Evolutionary conservation across 108 stramenopile genomes (phyloP).

Genomic region (Cylindrotheca fusiformis): DNA sequence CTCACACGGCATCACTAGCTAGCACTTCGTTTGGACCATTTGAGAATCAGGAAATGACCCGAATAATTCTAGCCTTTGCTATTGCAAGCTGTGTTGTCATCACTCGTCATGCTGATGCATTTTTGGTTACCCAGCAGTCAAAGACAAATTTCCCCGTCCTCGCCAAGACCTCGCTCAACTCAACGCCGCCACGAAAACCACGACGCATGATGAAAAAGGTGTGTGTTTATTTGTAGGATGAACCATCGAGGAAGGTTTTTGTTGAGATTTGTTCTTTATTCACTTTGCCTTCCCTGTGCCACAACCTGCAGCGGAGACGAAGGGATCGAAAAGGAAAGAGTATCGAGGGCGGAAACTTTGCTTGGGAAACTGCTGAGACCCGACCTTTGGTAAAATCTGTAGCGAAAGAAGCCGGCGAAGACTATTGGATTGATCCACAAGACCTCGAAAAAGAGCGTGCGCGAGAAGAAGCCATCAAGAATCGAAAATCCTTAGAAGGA

Average conservation of each 20-base stretch:
- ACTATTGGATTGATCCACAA: constrained; percentile 84
- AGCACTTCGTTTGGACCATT: too few species aligned
- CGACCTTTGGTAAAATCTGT: constrained; percentile 57
- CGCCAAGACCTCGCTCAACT: neutral
- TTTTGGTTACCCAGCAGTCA: too few species aligned
- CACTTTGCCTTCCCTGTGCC: constrained; percentile 1
- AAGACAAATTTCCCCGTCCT: neutral
- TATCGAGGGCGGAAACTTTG: constrained; percentile 19
- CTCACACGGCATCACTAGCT: too few species aligned
- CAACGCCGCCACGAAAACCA: constrained; percentile 39
- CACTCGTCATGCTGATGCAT: too few species aligned
- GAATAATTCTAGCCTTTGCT: too few species aligned
- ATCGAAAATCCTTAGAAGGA: constrained; percentile 62
- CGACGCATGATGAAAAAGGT: constrained; percentile 60
- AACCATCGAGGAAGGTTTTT: too few species aligned
- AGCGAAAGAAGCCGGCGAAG: constrained; percentile 65
- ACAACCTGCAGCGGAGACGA: neutral
- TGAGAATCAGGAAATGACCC: too few species aligned
- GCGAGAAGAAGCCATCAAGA: constrained; percentile 43
- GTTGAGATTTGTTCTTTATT: too few species aligned
- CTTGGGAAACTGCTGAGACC: constrained; percentile 51
- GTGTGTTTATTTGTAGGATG: constrained; percentile 1
- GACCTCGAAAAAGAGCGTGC: constrained; percentile 50
- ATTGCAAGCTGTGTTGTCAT: too few species aligned
- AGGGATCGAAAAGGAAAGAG: constrained; percentile 19